Evolutionary conservation across 805 yeast genomes (phyloP).

Genomic region (Candida jianshihensis): DNA sequence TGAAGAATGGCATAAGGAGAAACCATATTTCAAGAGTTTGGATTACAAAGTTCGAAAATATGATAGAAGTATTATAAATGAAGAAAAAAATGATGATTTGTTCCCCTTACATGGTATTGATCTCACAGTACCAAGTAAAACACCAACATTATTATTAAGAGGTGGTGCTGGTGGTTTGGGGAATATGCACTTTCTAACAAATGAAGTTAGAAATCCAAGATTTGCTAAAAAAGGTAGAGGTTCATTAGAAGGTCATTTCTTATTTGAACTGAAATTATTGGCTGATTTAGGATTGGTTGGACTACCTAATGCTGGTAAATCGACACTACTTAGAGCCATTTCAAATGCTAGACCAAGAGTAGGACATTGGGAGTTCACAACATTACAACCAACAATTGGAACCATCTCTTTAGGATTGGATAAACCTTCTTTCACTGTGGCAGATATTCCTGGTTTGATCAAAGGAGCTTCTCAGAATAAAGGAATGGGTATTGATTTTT

Average conservation of each 20-base stretch:
- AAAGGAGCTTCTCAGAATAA: constrained; percentile 78
- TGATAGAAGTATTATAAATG: constrained; percentile 50
- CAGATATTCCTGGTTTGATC: constrained; percentile 95
- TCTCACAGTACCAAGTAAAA: constrained; percentile 48
- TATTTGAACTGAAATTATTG: constrained; percentile 77
- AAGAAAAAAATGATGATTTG: constrained; percentile 56
- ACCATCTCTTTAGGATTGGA: constrained; percentile 67
- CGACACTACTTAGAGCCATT: constrained; percentile 79
- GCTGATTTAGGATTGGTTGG: constrained; percentile 96
- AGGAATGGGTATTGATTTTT: constrained; percentile 91
- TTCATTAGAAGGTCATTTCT: constrained; percentile 57
- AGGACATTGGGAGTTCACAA: constrained; percentile 97
- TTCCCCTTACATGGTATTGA: constrained; percentile 85
- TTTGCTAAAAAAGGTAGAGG: constrained; percentile 77
- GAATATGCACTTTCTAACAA: constrained; percentile 87
- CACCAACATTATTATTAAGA: constrained; percentile 60
- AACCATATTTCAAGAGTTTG: constrained; percentile 60
- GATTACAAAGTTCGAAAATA: constrained; percentile 56
- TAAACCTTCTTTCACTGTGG: constrained; percentile 72
- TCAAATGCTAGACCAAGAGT: constrained; percentile 85
- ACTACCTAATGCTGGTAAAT: constrained; percentile 94
- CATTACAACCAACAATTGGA: constrained; percentile 87
- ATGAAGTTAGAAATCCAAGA: constrained; percentile 80
- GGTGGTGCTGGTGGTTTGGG: constrained; percentile 97
- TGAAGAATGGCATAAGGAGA: constrained; percentile 58